Evolutionary conservation across 306 rosid genomes (phyloP).

Genomic region (Castanea sativa): DNA sequence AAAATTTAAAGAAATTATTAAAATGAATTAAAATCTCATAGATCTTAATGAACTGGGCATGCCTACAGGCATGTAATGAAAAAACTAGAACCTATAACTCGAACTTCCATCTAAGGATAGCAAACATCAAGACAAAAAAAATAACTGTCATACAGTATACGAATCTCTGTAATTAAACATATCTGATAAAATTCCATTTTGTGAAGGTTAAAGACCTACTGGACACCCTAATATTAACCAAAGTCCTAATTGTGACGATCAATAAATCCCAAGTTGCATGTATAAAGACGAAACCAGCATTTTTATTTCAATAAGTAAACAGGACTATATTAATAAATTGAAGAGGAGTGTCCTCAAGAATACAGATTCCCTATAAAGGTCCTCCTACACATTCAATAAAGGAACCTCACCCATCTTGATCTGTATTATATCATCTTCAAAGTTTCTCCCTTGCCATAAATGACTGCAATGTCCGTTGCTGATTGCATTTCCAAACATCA

Average conservation of each 20-base stretch:
- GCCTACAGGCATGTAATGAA: constrained; percentile 5
- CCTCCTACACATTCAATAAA: neutral
- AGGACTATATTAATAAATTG: neutral
- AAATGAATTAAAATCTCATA: neutral
- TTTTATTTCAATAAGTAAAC: neutral
- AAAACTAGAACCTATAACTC: constrained; percentile 1
- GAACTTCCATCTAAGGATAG: neutral
- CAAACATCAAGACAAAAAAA: neutral
- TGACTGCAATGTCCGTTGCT: constrained; percentile 33
- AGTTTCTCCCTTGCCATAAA: constrained; percentile 26
- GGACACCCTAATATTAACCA: neutral
- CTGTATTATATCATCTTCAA: constrained; percentile 21
- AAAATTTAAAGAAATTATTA: neutral
- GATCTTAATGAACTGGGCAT: neutral
- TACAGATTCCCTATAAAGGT: neutral
- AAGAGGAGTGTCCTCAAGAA: neutral
- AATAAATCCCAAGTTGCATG: neutral
- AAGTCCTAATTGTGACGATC: neutral
- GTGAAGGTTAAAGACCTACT: neutral
- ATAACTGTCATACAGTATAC: neutral
- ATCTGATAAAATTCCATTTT: neutral
- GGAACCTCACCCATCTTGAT: constrained; percentile 17
- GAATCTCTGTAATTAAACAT: neutral
- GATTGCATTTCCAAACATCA: constrained; percentile 34
- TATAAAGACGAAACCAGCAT: neutral